Evolutionary conservation across 2,329 filamentous ascomycete species (phyloP).

Genomic region (Aspergillus sp.): DNA sequence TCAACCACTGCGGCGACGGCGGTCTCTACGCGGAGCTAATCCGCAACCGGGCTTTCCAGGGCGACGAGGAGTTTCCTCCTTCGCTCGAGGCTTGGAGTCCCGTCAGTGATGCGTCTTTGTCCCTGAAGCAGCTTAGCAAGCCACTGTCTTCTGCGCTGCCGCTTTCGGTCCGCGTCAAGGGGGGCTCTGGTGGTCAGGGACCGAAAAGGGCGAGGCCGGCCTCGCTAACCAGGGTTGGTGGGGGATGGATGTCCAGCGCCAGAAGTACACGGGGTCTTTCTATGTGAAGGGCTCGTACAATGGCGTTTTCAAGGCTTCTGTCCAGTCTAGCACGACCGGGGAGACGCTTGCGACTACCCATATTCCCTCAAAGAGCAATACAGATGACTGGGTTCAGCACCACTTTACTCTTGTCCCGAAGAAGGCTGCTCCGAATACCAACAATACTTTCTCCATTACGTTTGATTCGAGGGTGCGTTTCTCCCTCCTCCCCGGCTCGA

Average conservation of each 20-base stretch:
- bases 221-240: slow-evolving; percentile 44
- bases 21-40: slow-evolving; percentile 29
- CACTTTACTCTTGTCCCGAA: slow-evolving; percentile 22
- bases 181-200: no score
- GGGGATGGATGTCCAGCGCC: slow-evolving; percentile 42
- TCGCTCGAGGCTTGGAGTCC: slow-evolving; percentile 22
- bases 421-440: slow-evolving; percentile 21
- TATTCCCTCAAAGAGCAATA: slow-evolving; percentile 27
- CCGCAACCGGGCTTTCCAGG: slow-evolving; percentile 28
- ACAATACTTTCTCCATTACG: slow-evolving; percentile 45
- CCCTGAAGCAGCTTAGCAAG: slow-evolving; percentile 28
- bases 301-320: slow-evolving; percentile 28
- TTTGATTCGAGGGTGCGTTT: slow-evolving; percentile 34
- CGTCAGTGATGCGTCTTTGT: slow-evolving; percentile 18
- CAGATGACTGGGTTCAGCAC: slow-evolving; percentile 33
- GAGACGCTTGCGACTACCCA: slow-evolving; percentile 22
- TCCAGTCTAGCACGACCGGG: slow-evolving; percentile 32
- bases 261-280: slow-evolving; percentile 44
- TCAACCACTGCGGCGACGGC: slow-evolving; percentile 24
- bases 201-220: slow-evolving; percentile 33
- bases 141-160: slow-evolving; percentile 39
- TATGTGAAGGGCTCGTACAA: slow-evolving; percentile 35
- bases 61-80: slow-evolving; percentile 19
- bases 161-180: slow-evolving; percentile 34
- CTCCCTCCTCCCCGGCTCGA: no score